Evolutionary conservation across 805 yeast genomes (phyloP).

Genomic region (Komagataella phaffii): DNA sequence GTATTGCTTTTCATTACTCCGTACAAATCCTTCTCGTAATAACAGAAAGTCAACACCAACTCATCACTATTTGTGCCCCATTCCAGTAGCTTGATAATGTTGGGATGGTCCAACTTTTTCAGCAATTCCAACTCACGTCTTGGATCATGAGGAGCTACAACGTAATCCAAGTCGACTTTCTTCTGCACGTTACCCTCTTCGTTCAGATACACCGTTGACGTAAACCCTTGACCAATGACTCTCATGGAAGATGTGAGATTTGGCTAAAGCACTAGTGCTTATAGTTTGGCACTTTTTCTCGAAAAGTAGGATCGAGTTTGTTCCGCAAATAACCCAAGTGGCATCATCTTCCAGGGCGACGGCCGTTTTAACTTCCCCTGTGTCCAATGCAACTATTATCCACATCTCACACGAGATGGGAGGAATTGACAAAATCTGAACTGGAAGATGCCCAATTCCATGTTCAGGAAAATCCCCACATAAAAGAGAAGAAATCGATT

Average conservation of each 20-base stretch:
- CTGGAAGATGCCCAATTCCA: neutral
- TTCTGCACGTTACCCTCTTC: neutral
- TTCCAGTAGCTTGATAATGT: slow-evolving; percentile 12
- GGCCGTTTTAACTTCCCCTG: neutral
- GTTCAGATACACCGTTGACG: neutral
- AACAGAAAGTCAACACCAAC: slow-evolving; percentile 28
- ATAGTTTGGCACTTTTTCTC: neutral
- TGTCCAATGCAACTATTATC: neutral
- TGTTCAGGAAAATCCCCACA: neutral
- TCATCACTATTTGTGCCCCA: slow-evolving; percentile 17
- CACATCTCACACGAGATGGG: neutral
- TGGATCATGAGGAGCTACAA: slow-evolving; percentile 40
- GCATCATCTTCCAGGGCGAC: neutral
- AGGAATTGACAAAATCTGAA: neutral
- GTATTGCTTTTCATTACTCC: slow-evolving; percentile 19
- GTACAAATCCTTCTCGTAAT: slow-evolving; percentile 20
- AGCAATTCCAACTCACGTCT: slow-evolving; percentile 29
- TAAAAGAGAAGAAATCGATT: neutral
- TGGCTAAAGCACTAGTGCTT: too few species aligned
- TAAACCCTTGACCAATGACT: neutral
- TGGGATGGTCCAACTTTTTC: slow-evolving; percentile 5
- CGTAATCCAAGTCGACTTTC: slow-evolving; percentile 29
- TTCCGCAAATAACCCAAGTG: neutral
- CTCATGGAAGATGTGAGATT: neutral
- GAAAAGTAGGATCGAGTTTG: neutral